Evolutionary conservation across 2,329 filamentous ascomycete species (phyloP), one percentile per base, ranked within the genome.

Genomic region (Sporothrix dimorphospora): DNA sequence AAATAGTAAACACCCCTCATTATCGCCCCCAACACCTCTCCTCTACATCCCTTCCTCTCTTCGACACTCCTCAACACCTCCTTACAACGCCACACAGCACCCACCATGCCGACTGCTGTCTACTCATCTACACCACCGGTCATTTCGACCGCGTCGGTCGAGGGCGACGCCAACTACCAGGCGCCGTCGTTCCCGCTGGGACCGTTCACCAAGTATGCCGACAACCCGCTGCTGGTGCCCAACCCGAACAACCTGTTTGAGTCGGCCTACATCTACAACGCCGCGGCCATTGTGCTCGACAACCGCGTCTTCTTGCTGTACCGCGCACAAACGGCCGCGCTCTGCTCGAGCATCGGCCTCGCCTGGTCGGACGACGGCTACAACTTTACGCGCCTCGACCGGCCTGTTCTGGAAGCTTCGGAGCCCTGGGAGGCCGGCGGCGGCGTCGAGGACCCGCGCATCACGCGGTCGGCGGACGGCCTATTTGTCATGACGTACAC

Each of bases 401-500:
- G 77, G 1, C 79, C 80, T 0, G 75, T 82, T 21, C 47, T 81
- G 9, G 75, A 76, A 24, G 74, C 79, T 3, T 81, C 79, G 3
- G 79, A 81, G 69, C 70, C 76, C 0, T 81, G 77, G 73, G 80
- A 81, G 66, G 72, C 74, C 7, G 74, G 75, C 3, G 80, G 80
- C 42, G 79, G 79, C 34, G 78, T 76, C 38, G 80, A 82, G 72
- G 81, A 82, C 71, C 80, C 80, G 11, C 76, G 80, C 19, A 76
- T 82, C 34, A 57, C 38, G 8, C 77, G 80, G 16, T 77, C 79
- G 27, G 75, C 80, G 40, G 80, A 81, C 40, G 79, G 80, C 1
- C 79, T 79, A 0, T 81, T 81, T 72, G 81, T 81, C 75, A 71
- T 82, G 72, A 81, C 80, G 1, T 82, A 82, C 72, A 81, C 80